Evolutionary conservation across 139 green algal species (phyloP).

Genomic region (Volvox africanus): DNA sequence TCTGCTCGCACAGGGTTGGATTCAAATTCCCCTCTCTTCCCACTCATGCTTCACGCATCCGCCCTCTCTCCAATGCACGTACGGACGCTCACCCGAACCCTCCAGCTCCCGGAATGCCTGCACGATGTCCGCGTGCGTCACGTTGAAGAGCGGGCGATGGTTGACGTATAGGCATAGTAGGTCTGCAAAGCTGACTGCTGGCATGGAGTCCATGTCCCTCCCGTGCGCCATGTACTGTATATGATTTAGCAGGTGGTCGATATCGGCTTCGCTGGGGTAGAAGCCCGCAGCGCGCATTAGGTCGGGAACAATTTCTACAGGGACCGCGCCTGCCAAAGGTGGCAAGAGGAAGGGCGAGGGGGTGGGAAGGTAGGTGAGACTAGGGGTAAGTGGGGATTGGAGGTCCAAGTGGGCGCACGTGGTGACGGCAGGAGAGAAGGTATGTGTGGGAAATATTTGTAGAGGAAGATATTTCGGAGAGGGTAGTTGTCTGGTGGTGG

Average conservation of each 20-base stretch:
- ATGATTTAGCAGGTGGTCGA: slow-evolving; percentile 61
- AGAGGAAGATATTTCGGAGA: too few species aligned
- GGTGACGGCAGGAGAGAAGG: too few species aligned
- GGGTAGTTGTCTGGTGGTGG: too few species aligned
- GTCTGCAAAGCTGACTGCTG: slow-evolving; percentile 66
- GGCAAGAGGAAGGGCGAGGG: neutral
- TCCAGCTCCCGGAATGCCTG: slow-evolving; percentile 69
- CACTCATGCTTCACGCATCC: too few species aligned
- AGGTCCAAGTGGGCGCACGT: too few species aligned
- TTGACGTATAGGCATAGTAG: slow-evolving; percentile 79
- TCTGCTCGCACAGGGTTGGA: too few species aligned
- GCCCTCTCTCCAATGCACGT: too few species aligned
- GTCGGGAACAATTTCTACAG: slow-evolving; percentile 67
- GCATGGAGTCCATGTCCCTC: slow-evolving; percentile 49
- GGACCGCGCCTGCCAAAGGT: slow-evolving; percentile 57
- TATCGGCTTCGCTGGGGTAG: slow-evolving; percentile 74
- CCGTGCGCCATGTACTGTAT: slow-evolving; percentile 53
- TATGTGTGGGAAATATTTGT: too few species aligned
- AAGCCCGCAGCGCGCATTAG: slow-evolving; percentile 80
- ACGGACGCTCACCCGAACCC: neutral
- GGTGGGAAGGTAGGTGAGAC: neutral
- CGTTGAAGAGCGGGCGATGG: slow-evolving; percentile 71
- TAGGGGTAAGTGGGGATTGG: too few species aligned
- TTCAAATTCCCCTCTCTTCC: too few species aligned
- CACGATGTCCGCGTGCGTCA: slow-evolving; percentile 62